Percentiles rank a stretch among this genome's conserved stretches.
These are phyloP conservation scores for Saururus chinensis DNA, from an alignment of 164 flowering plant species.

Conservation along the genomic window DNA sequence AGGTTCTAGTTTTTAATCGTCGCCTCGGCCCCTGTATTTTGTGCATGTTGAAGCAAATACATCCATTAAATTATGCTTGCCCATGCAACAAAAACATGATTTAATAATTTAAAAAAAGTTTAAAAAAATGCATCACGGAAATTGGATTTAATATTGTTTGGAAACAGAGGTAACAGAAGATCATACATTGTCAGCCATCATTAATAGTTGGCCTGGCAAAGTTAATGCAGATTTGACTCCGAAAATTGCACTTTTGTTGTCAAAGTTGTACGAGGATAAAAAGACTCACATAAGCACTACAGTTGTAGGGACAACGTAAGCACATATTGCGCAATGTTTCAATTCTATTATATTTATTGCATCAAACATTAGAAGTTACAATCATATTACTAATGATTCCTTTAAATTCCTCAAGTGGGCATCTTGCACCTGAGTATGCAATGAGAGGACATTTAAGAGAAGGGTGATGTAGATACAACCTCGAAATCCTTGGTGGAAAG, in stretches of 20 bases:
- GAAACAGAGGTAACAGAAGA: no score
- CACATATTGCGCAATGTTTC: not conserved
- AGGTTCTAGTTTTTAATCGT: no score
- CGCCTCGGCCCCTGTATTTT: no score
- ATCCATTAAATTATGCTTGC: no score
- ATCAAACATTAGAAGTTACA: not conserved
- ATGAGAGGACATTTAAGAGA: slow-evolving; percentile 28
- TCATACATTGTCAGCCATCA: no score
- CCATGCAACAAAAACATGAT: no score
- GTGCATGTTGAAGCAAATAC: no score
- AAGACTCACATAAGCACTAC: slow-evolving; percentile 13
- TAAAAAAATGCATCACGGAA: no score
- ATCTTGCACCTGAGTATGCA: slow-evolving; percentile 28
- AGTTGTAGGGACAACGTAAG: slow-evolving; percentile 17
- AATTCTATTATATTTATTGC: not conserved
- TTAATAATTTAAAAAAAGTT: no score
- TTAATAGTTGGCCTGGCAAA: no score
- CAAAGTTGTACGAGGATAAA: slow-evolving; percentile 14
- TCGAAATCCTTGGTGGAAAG: slow-evolving; percentile 22
- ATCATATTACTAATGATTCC: not conserved
- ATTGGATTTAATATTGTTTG: no score
- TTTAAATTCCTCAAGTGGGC: slow-evolving; percentile 9
- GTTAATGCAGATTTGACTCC: slow-evolving; percentile 25
- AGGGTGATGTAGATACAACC: slow-evolving; percentile 23
- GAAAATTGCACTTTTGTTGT: slow-evolving; percentile 16